Percentiles rank a stretch among this genome's conserved stretches.
These are phyloP conservation scores for Zoysia japonica DNA, from an alignment of 176 grass and related monocot genomes.

Conservation along the genomic window DNA sequence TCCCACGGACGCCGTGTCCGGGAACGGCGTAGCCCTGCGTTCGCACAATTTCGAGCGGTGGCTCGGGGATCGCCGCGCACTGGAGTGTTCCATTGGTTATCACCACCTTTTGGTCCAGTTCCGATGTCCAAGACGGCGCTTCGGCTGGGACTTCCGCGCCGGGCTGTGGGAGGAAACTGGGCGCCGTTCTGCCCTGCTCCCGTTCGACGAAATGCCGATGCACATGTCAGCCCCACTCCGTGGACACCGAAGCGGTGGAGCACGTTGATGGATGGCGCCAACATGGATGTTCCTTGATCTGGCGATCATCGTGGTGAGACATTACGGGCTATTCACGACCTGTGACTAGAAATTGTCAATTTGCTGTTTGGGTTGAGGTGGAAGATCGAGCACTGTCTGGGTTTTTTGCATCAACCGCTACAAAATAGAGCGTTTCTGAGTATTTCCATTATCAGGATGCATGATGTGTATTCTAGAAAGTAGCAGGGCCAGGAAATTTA, in stretches of 20 bases:
- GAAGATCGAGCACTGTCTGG: background rate
- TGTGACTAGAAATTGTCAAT: no score
- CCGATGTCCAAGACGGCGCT: background rate
- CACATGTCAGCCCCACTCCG: background rate
- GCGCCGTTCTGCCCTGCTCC: background rate
- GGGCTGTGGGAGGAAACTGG: background rate
- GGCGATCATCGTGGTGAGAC: background rate
- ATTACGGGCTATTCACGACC: no score
- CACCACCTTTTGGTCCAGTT: background rate
- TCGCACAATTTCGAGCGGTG: background rate
- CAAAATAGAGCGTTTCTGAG: no score
- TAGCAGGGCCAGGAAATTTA: background rate
- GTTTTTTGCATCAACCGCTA: background rate
- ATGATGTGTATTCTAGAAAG: no score
- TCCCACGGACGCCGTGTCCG: background rate
- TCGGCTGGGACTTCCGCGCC: background rate
- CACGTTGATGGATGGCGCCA: background rate
- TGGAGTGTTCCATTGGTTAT: background rate
- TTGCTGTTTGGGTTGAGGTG: background rate
- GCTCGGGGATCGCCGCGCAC: background rate
- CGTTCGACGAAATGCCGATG: background rate
- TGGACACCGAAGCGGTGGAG: background rate
- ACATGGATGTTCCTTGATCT: background rate
- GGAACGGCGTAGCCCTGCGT: background rate
- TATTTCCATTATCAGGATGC: no score